A percentile compares a stretch with the other conserved stretches of the same genome.
Conservation (phyloP, 2,329 filamentous ascomycete species). For the Ascochyta koolunga region DNA sequence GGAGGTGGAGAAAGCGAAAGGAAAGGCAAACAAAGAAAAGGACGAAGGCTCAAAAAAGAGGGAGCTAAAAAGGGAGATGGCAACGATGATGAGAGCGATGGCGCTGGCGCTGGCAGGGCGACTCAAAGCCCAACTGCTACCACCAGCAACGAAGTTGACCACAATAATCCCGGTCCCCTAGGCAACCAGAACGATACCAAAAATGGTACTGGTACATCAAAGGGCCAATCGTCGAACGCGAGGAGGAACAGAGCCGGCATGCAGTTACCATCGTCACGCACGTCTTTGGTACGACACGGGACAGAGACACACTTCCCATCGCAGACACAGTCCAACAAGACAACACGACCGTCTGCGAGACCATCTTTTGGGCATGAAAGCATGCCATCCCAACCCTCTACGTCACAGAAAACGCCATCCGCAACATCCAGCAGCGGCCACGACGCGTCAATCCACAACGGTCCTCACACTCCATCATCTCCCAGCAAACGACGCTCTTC, state of each 20-base stretch:
- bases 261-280: neutral
- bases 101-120: neutral
- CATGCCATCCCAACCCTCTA: neutral
- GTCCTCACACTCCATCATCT: too few species aligned
- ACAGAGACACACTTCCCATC: neutral
- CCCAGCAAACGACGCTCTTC: too few species aligned
- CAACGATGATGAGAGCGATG: neutral
- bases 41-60: too few species aligned
- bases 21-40: too few species aligned
- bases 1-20: too few species aligned
- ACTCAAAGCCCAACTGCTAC: neutral
- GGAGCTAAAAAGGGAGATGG: neutral
- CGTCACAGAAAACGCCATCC: neutral
- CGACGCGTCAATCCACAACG: too few species aligned
- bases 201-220: neutral
- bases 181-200: neutral
- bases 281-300: neutral
- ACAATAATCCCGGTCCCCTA: neutral
- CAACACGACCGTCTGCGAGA: neutral
- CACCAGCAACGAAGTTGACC: neutral
- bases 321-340: too few species aligned
- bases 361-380: too few species aligned
- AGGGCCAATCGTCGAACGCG: neutral
- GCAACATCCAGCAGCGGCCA: neutral
- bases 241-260: neutral